Percentiles rank a stretch among this genome's conserved stretches.
Conservation (phyloP, 2,329 filamentous ascomycete species). For the Trichoderma sp. region DNA sequence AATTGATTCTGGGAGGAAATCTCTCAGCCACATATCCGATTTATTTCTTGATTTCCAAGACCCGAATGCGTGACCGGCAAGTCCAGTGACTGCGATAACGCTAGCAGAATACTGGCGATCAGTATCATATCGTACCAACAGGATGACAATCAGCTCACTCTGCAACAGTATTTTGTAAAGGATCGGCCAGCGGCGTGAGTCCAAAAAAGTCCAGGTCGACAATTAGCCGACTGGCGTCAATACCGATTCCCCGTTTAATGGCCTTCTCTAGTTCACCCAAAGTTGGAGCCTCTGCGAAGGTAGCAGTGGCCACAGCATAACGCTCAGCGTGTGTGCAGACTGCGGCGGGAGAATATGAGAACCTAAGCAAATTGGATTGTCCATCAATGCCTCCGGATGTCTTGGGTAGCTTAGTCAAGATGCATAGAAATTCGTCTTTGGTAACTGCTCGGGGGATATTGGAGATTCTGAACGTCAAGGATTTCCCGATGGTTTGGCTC, state of each 20-base stretch:
- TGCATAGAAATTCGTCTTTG: not conserved
- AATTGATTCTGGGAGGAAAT: conserved; percentile 28
- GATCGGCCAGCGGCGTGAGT: not conserved
- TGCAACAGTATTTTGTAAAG: not conserved
- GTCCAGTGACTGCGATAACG: conserved; percentile 30
- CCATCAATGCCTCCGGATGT: not conserved
- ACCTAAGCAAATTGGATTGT: not conserved
- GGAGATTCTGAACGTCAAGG: conserved; percentile 2
- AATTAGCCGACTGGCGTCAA: not conserved
- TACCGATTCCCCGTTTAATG: not conserved
- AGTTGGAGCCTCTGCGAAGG: not conserved
- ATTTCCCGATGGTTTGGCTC: not conserved
- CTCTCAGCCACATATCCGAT: conserved; percentile 30
- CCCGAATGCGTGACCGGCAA: conserved; percentile 30
- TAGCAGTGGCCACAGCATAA: not conserved
- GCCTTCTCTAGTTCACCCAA: not conserved
- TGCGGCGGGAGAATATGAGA: not conserved
- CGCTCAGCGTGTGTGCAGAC: not conserved
- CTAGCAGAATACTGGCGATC: not conserved
- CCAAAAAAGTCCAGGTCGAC: conserved; percentile 1
- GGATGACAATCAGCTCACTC: not conserved
- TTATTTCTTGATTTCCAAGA: conserved; percentile 29
- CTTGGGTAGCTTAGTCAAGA: not conserved
- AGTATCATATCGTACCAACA: too few species aligned
- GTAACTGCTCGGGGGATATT: not conserved